Base-by-base conservation (phyloP, 306 rosid species). In the Medicago ruthenica region DNA sequence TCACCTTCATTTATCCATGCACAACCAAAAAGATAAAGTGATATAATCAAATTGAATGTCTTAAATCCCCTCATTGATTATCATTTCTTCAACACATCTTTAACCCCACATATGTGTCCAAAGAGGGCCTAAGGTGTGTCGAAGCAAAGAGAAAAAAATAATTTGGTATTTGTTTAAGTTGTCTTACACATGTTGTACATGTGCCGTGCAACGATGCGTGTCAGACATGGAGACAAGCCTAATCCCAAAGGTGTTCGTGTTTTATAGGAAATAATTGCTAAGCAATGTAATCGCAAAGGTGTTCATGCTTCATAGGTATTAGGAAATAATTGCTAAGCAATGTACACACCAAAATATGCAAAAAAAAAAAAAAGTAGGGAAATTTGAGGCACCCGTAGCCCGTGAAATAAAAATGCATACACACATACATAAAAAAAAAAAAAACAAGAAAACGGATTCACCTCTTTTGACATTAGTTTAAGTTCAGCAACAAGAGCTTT, bases 401-500 rank as follows among this genome's bases (percentile, higher is more conserved):
- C 8, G 2, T 47, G 10, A 2, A 8, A 47, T 20, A 15, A 9
- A 11, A 21, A 73, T 34, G 21, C 17, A 42, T 8, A 22, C 36
- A 40, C 44, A 55, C 57, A 15, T 9, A 47, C n/a, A 27, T 3
- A 27, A 27, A 41, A 2, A 57, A 16, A 3, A 42, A 11, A 17
- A 17, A 1, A 42, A 17, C 13, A 50, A 37, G 16, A 70, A 7
- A 60, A 69, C 37, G 5, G 39, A 18, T 65, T 37, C 84, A 90
- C 99, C 99, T 92, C 99, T 61, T 95, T 95, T 0, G 99, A 95
- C 82, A 95, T 89, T 45, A 15, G 39, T 82, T 92, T 89, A 15
- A 95, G 99, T 81, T 95, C 99, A 9, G 78, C 16, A 1, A 95
- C 99, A 21, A 95, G 89, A 44, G 97, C 90, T 76, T 82, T 92